Base-by-base conservation (phyloP, 164 flowering plant species). In the Nelumbo lutea region DNA sequence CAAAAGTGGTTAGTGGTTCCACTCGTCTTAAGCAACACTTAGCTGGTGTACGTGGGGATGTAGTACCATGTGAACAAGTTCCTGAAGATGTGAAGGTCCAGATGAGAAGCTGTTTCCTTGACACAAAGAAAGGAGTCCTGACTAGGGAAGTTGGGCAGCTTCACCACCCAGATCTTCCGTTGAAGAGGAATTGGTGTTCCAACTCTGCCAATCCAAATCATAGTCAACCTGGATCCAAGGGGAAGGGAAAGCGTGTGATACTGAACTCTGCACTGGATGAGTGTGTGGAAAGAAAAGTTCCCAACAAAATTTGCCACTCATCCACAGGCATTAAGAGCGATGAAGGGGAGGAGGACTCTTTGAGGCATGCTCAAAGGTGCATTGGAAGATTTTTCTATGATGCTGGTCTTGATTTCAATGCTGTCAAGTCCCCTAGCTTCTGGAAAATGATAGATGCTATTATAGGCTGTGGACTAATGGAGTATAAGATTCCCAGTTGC, bases 321-420 rank as follows among this genome's bases (percentile, higher is more conserved):
- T 60, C 62, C 5, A 27, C 42, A 38, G 42, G 61, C 38, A 14
- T 9, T 52, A 66, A 64, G 45, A 59, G 61, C 27, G 75, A 64
- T 43, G 42, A 51, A 45, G 50, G 4, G 1, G 67, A 67, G 43
- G 76, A 68, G 9, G 62, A 76, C 50, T 45, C 67, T 10, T 71
- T 70, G 7, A 72, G 46, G 60, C 55, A 67, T 60, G 66, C 69
- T 44, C 72, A 79, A 57, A 78, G 74, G 68, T 67, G 69, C 66
- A 81, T 87, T 61, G 90, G 81, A 2, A 77, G 83, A 70, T 89
- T 89, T 73, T 82, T 87, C 61, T 79, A 71, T 68, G 87, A 83
- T 61, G 77, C 66, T 5, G 86, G 88, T 9, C 65, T 80, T 52
- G 87, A 84, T 70, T 79, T 83, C 53, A 66, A 50, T 57, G 80